These are phyloP conservation scores for Metschnikowia shivogae DNA, from an alignment of 805 yeast species.

Conservation along the genomic window DNA sequence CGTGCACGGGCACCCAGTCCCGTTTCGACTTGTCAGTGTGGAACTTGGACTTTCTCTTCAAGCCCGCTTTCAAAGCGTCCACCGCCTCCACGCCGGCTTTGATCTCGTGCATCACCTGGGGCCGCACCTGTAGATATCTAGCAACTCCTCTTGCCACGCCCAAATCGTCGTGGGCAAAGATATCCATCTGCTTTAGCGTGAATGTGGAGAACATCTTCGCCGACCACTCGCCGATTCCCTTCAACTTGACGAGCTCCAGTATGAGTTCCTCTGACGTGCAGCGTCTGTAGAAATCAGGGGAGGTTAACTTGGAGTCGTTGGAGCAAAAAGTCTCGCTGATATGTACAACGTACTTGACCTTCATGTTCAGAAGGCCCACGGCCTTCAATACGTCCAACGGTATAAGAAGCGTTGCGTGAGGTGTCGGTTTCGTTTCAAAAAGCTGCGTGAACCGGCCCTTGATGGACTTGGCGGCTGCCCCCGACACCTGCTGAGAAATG, in stretches of 20 bases:
- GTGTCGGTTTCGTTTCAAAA: conserved; percentile 45
- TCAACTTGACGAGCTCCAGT: conserved; percentile 47
- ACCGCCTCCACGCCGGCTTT: conserved; percentile 31
- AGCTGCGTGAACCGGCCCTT: conserved; percentile 40
- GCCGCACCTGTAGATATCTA: conserved; percentile 53
- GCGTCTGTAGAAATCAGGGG: conserved; percentile 32
- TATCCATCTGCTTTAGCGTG: conserved; percentile 60
- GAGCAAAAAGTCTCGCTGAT: conserved; percentile 50
- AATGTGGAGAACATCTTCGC: conserved; percentile 83
- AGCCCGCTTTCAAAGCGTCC: conserved; percentile 28
- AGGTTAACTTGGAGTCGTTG: conserved; percentile 29
- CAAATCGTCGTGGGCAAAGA: conserved; percentile 74
- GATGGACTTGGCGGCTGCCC: conserved; percentile 73
- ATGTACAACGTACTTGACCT: conserved; percentile 57
- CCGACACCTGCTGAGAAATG: conserved; percentile 73
- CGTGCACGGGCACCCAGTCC: conserved; percentile 66
- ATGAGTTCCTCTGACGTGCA: conserved; percentile 44
- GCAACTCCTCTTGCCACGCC: conserved; percentile 84
- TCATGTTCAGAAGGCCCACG: conserved; percentile 67
- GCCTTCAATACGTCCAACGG: conserved; percentile 48
- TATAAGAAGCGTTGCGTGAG: conserved; percentile 41
- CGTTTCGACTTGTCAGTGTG: conserved; percentile 38
- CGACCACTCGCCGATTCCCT: conserved; percentile 83
- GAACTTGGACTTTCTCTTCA: conserved; percentile 35
- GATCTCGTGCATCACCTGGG: conserved; percentile 43